Conservation (phyloP, 768 basidiomycete species). For the Mrakia gelida region DNA sequence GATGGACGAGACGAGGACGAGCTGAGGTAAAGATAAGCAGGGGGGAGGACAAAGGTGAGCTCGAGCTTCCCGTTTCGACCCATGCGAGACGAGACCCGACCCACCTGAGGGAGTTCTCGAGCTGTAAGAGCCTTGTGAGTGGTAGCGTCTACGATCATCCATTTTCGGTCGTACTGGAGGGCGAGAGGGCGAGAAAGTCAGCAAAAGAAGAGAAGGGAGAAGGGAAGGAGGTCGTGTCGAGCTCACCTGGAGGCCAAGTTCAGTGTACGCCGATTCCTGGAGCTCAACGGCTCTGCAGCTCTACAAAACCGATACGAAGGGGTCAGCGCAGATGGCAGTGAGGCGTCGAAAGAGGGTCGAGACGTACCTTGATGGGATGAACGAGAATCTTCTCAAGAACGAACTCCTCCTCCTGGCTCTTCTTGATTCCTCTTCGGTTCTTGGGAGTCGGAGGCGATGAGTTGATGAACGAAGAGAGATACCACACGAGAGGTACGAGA, state of each 20-base stretch:
- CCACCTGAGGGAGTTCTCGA: slow-evolving; percentile 6
- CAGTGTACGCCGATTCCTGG: background rate
- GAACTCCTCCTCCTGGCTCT: background rate
- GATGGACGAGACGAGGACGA: slow-evolving; percentile 5
- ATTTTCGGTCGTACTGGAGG: slow-evolving; percentile 21
- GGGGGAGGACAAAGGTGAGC: background rate
- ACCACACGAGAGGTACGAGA: too few relatives aligned
- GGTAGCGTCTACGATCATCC: slow-evolving; percentile 11
- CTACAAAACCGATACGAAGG: background rate
- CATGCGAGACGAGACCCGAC: background rate
- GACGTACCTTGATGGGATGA: slow-evolving; percentile 26
- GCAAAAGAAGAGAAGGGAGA: background rate
- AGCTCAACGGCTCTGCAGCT: slow-evolving; percentile 20
- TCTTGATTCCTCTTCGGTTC: background rate
- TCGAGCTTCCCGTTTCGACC: background rate
- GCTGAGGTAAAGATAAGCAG: background rate
- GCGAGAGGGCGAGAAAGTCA: too few relatives aligned
- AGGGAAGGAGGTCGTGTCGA: background rate
- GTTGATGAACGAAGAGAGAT: too few relatives aligned
- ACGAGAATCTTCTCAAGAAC: slow-evolving; percentile 8
- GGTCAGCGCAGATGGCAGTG: background rate
- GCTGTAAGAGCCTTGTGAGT: slow-evolving; percentile 28
- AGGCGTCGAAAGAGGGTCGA: background rate
- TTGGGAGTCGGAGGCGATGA: too few relatives aligned
- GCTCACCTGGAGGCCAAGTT: slow-evolving; percentile 9